Evolutionary conservation across 2,329 filamentous ascomycete genomes (phyloP).

Genomic region (Rachicladosporium sp.): DNA sequence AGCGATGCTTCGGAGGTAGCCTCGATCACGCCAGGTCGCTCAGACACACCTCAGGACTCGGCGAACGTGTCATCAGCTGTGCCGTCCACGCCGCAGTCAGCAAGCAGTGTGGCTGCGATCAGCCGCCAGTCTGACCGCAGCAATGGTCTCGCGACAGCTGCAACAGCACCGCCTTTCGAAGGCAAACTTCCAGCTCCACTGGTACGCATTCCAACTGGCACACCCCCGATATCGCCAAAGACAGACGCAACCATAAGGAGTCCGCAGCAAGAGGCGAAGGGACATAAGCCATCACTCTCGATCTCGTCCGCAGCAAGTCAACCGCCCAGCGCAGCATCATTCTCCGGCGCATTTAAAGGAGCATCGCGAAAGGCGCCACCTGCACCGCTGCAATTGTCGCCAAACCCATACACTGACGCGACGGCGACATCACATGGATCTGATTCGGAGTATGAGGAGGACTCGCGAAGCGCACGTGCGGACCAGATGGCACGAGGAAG

Average conservation of each 20-base stretch:
- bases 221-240: slow-evolving; percentile 15
- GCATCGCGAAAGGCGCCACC: slow-evolving; percentile 66
- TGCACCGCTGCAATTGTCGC: slow-evolving; percentile 62
- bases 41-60: slow-evolving; percentile 21
- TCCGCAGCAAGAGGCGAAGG: slow-evolving; percentile 4
- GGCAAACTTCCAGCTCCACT: slow-evolving; percentile 1
- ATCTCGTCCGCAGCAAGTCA: slow-evolving; percentile 5
- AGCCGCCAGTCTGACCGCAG: neutral
- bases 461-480: slow-evolving; percentile 37
- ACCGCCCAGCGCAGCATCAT: slow-evolving; percentile 6
- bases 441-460: slow-evolving; percentile 74
- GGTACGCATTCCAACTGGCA: slow-evolving; percentile 5
- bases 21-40: slow-evolving; percentile 12
- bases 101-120: slow-evolving; percentile 6
- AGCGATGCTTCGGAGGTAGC: slow-evolving; percentile 16
- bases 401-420: slow-evolving; percentile 36
- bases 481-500: slow-evolving; percentile 47
- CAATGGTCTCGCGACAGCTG: slow-evolving; percentile 1
- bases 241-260: slow-evolving; percentile 8
- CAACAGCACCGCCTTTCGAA: neutral
- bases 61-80: slow-evolving; percentile 8
- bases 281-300: slow-evolving; percentile 3
- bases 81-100: slow-evolving; percentile 14
- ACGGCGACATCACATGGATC: slow-evolving; percentile 24
- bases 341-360: slow-evolving; percentile 12